Base-by-base conservation (phyloP, 2,329 filamentous ascomycete species). In the Tolypocladium tundrense region DNA sequence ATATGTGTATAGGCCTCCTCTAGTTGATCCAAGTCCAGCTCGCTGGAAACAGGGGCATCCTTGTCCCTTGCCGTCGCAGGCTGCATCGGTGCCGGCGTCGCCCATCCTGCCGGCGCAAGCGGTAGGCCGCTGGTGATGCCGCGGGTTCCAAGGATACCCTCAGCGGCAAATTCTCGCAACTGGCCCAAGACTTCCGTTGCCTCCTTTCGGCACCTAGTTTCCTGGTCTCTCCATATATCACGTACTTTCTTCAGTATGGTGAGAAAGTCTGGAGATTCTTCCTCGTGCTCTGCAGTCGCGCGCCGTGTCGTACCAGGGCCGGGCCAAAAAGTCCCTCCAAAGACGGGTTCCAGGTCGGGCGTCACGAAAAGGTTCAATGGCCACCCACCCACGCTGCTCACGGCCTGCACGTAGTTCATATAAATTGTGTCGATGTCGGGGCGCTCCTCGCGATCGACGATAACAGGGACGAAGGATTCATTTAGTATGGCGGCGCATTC, bases 341-440 rank as follows among this genome's bases (percentile, higher is more conserved):
- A 97, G 11, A 99, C 88, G 0, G 94, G 94, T 68, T 96, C 88
- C 33, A 97, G 81, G 64, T 96, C 87, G 0, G 94, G 91, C 0
- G 94, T 99, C 37, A 97, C 81, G 70, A 99, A 97, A n/a, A 96
- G 87, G 68, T 97, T 97, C 60, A 97, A 76, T 1, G 94, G 94
- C 92, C 94, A 97, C 43, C 94, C 94, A 11, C 91, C 93, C 1
- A 84, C 87, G 24, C 89, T 91, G 59, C 88, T 96, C 13, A 94
- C 93, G 1, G 93, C 93, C 70, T 97, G 91, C 45, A 96, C 88
- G 72, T 96, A 99, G 75, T 96, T 96, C 91, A 97, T 97, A 72
- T 97, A 97, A 63, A 97, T 92, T 61, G 89, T 86, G 69, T 99
- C 94, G 62, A 97, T 85, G 69, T 97, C 92, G 10, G 93, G 93